Evolutionary conservation across 2,329 filamentous ascomycete genomes (phyloP).

Genomic region (Diaporthe batatas): DNA sequence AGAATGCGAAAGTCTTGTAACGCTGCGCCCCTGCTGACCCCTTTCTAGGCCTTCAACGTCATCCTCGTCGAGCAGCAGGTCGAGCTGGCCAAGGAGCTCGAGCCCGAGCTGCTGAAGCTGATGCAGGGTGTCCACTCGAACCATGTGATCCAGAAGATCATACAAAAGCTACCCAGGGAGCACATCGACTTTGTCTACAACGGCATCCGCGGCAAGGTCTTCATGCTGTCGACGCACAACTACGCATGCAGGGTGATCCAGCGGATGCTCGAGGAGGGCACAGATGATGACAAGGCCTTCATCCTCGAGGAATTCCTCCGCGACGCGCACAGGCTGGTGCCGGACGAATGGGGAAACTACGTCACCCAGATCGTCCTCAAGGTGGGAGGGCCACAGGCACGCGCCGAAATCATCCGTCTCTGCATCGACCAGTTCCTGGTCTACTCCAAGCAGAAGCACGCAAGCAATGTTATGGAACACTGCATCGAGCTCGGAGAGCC

Average conservation of each 20-base stretch:
- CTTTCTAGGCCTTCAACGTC: conserved; percentile 81
- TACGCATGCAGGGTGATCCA: conserved; percentile 96
- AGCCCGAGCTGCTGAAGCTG: conserved; percentile 80
- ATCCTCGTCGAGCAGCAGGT: conserved; percentile 93
- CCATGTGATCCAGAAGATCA: conserved; percentile 95
- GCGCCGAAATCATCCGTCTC: conserved; percentile 77
- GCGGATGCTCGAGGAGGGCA: conserved; percentile 87
- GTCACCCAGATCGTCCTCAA: conserved; percentile 93
- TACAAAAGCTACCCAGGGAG: conserved; percentile 81
- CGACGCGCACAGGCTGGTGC: conserved; percentile 79
- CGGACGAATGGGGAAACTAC: conserved; percentile 95
- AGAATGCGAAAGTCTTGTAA: conserved; percentile 2
- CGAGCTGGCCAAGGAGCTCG: conserved; percentile 84
- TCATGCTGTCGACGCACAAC: conserved; percentile 79
- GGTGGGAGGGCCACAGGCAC: conserved; percentile 80
- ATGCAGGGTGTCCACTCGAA: conserved; percentile 93
- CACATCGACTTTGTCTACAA: conserved; percentile 89
- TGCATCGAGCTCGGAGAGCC: conserved; percentile 81
- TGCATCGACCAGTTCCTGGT: conserved; percentile 79
- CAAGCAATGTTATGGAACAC: conserved; percentile 97
- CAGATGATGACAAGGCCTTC: conserved; percentile 75
- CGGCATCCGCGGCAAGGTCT: conserved; percentile 81
- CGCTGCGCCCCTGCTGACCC: conserved; percentile 35
- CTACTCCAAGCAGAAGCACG: conserved; percentile 94
- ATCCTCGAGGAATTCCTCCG: conserved; percentile 85